Percentiles rank a stretch among this genome's conserved stretches.
These are phyloP conservation scores for Suzukiozyma palmioleophila DNA, from an alignment of 1,139 yeast genomes.

Conservation along the genomic window DNA sequence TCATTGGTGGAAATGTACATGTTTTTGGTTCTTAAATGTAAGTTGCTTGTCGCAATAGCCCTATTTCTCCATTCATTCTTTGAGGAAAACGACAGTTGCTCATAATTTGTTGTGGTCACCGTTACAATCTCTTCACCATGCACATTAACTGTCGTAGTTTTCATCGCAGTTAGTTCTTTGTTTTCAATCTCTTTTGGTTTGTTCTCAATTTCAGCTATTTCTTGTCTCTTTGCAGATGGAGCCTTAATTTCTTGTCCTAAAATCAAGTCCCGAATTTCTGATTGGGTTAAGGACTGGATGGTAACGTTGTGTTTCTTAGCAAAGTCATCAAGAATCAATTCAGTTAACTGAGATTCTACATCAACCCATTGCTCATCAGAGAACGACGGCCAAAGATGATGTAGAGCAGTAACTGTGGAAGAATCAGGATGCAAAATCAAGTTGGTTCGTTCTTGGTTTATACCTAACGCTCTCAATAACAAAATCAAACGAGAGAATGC, in stretches of 20 bases:
- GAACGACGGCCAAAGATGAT: slow-evolving; percentile 93
- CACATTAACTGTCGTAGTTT: slow-evolving; percentile 80
- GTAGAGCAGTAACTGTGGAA: slow-evolving; percentile 61
- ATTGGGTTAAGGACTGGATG: slow-evolving; percentile 82
- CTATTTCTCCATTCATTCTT: slow-evolving; percentile 89
- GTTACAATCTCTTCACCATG: slow-evolving; percentile 96
- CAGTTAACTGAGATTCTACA: slow-evolving; percentile 83
- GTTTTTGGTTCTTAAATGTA: slow-evolving; percentile 73
- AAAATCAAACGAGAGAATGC: slow-evolving; percentile 88
- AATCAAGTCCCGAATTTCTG: slow-evolving; percentile 89
- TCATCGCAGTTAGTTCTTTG: slow-evolving; percentile 66
- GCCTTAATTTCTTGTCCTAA: slow-evolving; percentile 92
- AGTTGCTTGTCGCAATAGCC: slow-evolving; percentile 73
- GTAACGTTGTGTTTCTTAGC: slow-evolving; percentile 83
- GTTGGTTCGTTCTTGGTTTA: slow-evolving; percentile 74
- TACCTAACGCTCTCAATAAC: slow-evolving; percentile 72
- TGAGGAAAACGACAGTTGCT: slow-evolving; percentile 77
- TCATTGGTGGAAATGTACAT: slow-evolving; percentile 61
- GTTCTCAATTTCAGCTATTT: slow-evolving; percentile 69
- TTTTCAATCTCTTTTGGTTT: slow-evolving; percentile 37
- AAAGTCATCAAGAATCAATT: slow-evolving; percentile 79
- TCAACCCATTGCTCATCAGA: slow-evolving; percentile 88
- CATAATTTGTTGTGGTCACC: slow-evolving; percentile 87
- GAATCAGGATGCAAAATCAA: slow-evolving; percentile 74
- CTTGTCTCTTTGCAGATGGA: slow-evolving; percentile 77